These are phyloP conservation scores for Entamoeba invadens DNA, from an alignment of 208 protist species.

Conservation along the genomic window DNA sequence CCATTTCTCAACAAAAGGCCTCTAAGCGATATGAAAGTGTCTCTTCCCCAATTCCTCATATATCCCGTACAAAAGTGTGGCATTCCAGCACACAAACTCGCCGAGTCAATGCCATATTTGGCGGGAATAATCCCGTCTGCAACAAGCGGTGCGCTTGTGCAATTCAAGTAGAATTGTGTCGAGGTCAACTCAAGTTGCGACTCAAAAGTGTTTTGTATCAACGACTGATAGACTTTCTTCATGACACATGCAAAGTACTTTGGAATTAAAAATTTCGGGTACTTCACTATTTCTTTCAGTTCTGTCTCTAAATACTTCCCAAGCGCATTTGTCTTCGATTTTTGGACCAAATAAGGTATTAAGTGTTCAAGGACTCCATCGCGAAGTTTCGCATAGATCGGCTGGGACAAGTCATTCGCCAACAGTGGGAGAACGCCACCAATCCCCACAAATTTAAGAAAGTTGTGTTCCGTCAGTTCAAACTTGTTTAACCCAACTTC, in stretches of 20 bases:
- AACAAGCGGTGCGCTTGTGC: background rate
- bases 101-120: background rate
- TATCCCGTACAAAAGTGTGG: conserved; percentile 37
- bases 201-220: background rate
- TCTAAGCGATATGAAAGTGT: conserved; percentile 37
- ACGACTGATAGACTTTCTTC: background rate
- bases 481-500: background rate
- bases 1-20: conserved; percentile 43
- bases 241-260: background rate
- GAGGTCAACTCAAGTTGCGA: background rate
- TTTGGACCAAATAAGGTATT: background rate
- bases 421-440: background rate
- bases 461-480: background rate
- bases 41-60: conserved; percentile 49
- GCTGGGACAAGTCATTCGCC: background rate
- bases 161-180: background rate
- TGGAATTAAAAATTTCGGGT: background rate
- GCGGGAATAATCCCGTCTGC: background rate
- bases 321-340: background rate
- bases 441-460: background rate
- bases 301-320: background rate
- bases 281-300: background rate
- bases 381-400: background rate
- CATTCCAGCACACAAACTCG: conserved; percentile 12
- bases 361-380: background rate